A percentile compares a stretch with the other conserved stretches of the same genome.
phyloP scores from a whole-genome alignment of 2,329 filamentous ascomycete species.

The Hymenoscyphus linearis region DNA sequence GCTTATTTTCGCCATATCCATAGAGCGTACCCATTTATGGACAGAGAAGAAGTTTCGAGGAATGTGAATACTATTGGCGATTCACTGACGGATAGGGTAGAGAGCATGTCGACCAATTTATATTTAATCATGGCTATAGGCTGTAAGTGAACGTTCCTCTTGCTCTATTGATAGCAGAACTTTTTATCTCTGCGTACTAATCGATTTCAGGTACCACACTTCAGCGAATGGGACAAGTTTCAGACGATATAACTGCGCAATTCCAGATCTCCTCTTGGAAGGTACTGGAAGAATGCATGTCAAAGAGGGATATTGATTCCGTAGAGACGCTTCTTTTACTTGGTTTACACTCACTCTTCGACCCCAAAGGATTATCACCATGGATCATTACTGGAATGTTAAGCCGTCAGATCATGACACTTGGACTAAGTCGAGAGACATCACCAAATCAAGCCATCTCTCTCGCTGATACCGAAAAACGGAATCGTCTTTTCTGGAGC shows the following conservation, averaged over 20 bases:
- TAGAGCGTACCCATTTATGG: background rate
- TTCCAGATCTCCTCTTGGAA: background rate
- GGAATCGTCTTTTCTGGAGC: background rate
- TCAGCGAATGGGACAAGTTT: background rate
- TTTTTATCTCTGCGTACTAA: background rate
- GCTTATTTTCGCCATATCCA: constrained; percentile 3
- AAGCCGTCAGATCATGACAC: background rate
- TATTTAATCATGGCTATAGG: background rate
- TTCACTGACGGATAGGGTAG: background rate
- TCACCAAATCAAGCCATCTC: background rate
- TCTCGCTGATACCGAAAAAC: background rate
- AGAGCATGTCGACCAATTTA: background rate
- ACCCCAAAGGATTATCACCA: background rate
- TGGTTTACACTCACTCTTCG: background rate
- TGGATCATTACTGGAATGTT: background rate
- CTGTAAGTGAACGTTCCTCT: background rate
- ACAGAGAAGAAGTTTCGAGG: background rate
- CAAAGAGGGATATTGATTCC: background rate
- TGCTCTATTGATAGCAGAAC: background rate
- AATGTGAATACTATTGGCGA: background rate
- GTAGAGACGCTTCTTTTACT: background rate
- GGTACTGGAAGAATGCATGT: background rate
- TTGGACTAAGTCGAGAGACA: background rate
- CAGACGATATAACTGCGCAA: background rate
- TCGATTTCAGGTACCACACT: background rate